Percentiles rank a stretch among this genome's conserved stretches.
These are phyloP conservation scores for Pseudocercospora fijiensis DNA, from an alignment of 2,329 filamentous ascomycete genomes.

Conservation along the genomic window DNA sequence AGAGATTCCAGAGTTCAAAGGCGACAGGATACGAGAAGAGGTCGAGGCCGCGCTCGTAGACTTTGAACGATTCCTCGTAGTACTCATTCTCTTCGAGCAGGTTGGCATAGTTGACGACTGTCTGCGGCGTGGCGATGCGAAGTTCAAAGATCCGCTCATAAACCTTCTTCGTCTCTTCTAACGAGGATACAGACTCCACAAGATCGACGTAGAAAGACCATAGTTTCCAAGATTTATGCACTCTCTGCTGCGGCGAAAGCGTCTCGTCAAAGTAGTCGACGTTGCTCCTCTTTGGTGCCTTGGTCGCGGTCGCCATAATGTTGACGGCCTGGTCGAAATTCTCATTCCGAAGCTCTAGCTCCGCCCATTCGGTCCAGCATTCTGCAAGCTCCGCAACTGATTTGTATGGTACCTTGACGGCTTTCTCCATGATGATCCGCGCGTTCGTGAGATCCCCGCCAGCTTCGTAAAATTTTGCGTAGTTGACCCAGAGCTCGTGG, in stretches of 20 bases:
- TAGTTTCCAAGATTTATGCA: constrained; percentile 98
- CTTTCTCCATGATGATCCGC: constrained; percentile 93
- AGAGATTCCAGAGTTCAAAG: constrained; percentile 98
- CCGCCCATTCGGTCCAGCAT: constrained; percentile 99
- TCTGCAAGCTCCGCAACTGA: constrained; percentile 95
- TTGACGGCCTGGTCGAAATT: constrained; percentile 93
- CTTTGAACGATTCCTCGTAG: constrained; percentile 95
- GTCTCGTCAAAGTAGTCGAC: constrained; percentile 99
- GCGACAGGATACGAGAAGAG: constrained; percentile 98
- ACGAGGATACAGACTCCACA: constrained; percentile 85
- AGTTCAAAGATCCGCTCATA: constrained; percentile 98
- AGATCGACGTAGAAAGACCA: constrained; percentile 99
- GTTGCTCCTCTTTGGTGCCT: constrained; percentile 93
- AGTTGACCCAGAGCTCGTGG: constrained; percentile 93
- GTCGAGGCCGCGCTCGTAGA: constrained; percentile 93
- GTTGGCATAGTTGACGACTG: constrained; percentile 97
- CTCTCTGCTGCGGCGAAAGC: constrained; percentile 87
- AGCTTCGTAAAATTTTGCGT: constrained; percentile 93
- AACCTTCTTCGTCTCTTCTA: constrained; percentile 89
- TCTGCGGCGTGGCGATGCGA: constrained; percentile 95
- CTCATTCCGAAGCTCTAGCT: constrained; percentile 93
- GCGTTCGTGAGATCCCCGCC: constrained; percentile 82
- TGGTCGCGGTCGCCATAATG: constrained; percentile 96
- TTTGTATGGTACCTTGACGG: constrained; percentile 95
- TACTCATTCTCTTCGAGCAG: constrained; percentile 91